phyloP scores from a whole-genome alignment of 257 asterid genomes.

The Solanum arcanum region DNA sequence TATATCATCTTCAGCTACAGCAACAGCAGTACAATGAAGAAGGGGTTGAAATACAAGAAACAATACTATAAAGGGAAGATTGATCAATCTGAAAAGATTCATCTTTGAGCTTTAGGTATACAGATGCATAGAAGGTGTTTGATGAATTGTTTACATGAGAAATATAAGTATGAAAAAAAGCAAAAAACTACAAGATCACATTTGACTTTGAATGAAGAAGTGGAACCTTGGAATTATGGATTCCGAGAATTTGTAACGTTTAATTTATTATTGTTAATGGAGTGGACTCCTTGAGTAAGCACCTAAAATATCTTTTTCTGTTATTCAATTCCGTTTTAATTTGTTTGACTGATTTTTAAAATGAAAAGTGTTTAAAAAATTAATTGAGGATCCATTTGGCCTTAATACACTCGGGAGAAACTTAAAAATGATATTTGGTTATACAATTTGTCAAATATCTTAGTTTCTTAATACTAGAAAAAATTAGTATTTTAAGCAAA shows the following conservation, averaged over 20 bases:
- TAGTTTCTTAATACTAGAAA: neutral
- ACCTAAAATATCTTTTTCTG: neutral
- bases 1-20: conserved; percentile 50
- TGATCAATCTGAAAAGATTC: neutral
- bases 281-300: neutral
- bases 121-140: neutral
- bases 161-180: conserved; percentile 3
- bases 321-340: accelerated
- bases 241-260: neutral
- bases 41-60: neutral
- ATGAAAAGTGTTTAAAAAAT: too few species aligned
- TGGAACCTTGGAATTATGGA: neutral
- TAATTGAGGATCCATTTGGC: neutral
- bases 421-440: neutral
- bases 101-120: neutral
- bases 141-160: neutral
- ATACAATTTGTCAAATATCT: too few species aligned
- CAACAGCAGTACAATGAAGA: neutral
- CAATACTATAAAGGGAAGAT: neutral
- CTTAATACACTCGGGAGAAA: neutral
- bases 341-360: too few species aligned
- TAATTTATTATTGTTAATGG: neutral
- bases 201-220: conserved; percentile 10
- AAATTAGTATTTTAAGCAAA: too few species aligned
- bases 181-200: neutral